phyloP scores from a whole-genome alignment of 202 grass and related monocot genomes.

The Hordeum pubiflorum region DNA sequence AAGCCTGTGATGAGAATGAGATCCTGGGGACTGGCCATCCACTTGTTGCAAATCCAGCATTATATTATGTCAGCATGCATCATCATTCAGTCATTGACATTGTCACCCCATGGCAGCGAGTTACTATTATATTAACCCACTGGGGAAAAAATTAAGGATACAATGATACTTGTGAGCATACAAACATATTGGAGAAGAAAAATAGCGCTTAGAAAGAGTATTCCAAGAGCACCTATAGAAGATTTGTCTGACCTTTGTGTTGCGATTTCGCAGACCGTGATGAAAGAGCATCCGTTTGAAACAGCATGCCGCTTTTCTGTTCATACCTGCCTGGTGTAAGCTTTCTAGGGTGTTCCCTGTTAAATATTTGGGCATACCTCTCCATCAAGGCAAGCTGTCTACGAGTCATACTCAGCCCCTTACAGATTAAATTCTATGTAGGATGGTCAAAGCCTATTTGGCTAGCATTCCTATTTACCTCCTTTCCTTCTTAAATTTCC shows the following conservation, averaged over 20 bases:
- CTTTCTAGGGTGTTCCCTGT: neutral
- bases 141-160: neutral
- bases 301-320: neutral
- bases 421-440: neutral
- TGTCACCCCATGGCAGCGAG: constrained; percentile 10
- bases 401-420: neutral
- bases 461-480: neutral
- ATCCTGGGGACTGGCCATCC: constrained; percentile 32
- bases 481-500: neutral
- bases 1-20: neutral
- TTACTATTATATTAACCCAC: neutral
- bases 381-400: neutral
- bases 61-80: constrained; percentile 14
- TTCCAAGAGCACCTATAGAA: neutral
- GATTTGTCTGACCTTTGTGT: neutral
- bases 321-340: constrained; percentile 20
- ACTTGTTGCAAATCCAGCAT: constrained; percentile 21
- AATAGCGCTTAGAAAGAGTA: neutral
- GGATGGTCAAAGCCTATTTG: neutral
- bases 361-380: neutral
- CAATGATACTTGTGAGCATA: neutral
- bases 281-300: neutral
- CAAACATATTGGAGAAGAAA: neutral
- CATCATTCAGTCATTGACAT: neutral
- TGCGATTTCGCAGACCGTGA: constrained; percentile 1